phyloP scores from a whole-genome alignment of 2,329 filamentous ascomycete species.

The Madurella fahalii region DNA sequence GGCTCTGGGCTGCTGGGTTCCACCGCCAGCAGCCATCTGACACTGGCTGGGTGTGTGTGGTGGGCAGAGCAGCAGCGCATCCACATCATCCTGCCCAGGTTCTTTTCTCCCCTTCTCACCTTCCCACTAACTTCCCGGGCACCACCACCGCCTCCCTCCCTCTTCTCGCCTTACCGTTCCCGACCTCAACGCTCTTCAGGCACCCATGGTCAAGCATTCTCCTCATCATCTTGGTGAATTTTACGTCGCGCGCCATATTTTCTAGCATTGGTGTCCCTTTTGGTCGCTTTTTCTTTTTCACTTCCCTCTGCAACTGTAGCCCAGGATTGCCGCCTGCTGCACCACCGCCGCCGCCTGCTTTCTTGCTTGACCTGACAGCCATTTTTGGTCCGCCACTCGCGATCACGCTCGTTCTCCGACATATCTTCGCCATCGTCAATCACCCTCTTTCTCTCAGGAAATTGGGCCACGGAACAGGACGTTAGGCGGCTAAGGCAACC shows the following conservation, averaged over 20 bases:
- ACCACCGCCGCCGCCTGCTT: background rate
- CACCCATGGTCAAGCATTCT: background rate
- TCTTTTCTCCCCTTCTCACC: constrained; percentile 19
- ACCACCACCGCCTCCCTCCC: constrained; percentile 18
- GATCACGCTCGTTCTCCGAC: background rate
- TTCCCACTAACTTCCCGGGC: constrained; percentile 13
- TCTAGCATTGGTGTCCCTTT: background rate
- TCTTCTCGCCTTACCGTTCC: constrained; percentile 2
- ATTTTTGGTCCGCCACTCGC: background rate
- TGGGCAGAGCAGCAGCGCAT: constrained; percentile 1
- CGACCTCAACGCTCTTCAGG: constrained; percentile 2
- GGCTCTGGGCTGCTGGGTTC: constrained; percentile 11
- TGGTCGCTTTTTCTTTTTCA: background rate
- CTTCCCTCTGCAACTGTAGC: background rate
- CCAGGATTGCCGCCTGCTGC: background rate
- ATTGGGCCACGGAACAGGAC: background rate
- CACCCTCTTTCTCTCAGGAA: background rate
- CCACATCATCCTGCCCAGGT: constrained; percentile 19
- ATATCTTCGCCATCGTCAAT: background rate
- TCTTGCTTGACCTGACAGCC: background rate
- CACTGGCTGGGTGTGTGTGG: constrained; percentile 10
- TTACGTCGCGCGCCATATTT: background rate
- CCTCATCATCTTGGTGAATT: background rate
- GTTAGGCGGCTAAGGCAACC: background rate
- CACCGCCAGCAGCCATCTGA: constrained; percentile 17